Evolutionary conservation across 129 eudicot genomes (phyloP), one percentile per base, ranked within the genome.

Genomic region (Rutidosis leptorrhynchoides): DNA sequence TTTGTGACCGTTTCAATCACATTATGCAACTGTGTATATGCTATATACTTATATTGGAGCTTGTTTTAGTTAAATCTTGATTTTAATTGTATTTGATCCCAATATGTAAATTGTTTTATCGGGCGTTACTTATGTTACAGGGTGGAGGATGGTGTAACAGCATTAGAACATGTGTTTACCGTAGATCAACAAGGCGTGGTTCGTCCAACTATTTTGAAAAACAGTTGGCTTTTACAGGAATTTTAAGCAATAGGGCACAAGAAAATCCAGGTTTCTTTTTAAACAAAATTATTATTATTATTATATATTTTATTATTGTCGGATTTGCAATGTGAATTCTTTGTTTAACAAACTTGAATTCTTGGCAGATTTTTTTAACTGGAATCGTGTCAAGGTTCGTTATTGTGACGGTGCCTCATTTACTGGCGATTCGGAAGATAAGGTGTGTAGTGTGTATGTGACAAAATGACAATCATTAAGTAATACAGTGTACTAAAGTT

Each of bases 371-470:
- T 84, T 84, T 74, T 84, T 71, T 62, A 84, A 84, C 25, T 84
- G 90, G 90, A 84, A 84, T 58, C 81, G 90, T 9, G 80, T 84
- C 21, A 71, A 74, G 59, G 68, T 84, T 65, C 77, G 86, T 58
- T 84, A 84, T 64, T 84, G 90, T 75, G 90, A 84, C 61, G 86
- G 90, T 0, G 72, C 90, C 53, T 84, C 86, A 23, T 84, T 78
- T 60, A 84, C 86, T 0, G 90, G 90, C 58, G 83, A 84, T 68
- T 77, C 81, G 1, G 72, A 77, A 62, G 72, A 70, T 64, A 65
- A 60, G 81, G 77, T 76, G 49, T 19, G 60, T 51, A 62, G 16
- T 2, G 15, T 11, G 16, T 62, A n/a, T 20, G 8, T 33, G 21
- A 37, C 15, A 15, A 7, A 19, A 19, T 17, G 15, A 14, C 5